phyloP scores from a whole-genome alignment of 208 protist species.

The Trypanosoma vivax region DNA sequence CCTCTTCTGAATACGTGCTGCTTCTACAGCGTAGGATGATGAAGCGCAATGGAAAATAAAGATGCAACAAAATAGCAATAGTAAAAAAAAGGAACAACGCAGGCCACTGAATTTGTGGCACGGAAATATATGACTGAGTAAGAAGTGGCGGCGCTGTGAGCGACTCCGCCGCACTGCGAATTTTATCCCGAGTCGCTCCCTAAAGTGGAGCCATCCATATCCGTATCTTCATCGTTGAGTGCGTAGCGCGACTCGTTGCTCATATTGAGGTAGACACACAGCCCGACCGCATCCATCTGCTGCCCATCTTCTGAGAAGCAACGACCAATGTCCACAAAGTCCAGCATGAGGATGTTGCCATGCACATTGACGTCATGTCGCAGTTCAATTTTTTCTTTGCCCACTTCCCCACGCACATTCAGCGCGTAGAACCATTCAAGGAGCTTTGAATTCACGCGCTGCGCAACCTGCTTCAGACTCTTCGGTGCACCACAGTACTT shows the following conservation, averaged over 20 bases:
- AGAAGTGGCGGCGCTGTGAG: no score
- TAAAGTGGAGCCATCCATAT: no score
- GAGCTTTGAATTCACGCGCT: slow-evolving; percentile 24
- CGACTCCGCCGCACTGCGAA: no score
- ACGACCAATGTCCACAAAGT: slow-evolving; percentile 23
- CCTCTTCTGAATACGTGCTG: neutral
- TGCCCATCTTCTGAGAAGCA: slow-evolving; percentile 4
- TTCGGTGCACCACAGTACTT: neutral
- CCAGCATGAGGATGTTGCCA: slow-evolving; percentile 43
- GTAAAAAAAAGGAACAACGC: no score
- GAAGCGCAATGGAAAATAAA: neutral
- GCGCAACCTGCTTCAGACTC: slow-evolving; percentile 19
- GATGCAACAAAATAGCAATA: neutral
- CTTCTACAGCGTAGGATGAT: neutral
- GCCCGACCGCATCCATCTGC: slow-evolving; percentile 16
- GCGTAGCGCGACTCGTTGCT: slow-evolving; percentile 4
- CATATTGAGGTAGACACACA: slow-evolving; percentile 42
- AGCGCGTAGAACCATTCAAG: slow-evolving; percentile 28
- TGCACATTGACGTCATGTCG: slow-evolving; percentile 13
- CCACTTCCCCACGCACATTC: slow-evolving; percentile 11
- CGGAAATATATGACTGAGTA: no score
- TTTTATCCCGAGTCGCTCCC: no score
- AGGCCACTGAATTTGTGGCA: no score
- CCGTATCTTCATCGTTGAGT: no score
- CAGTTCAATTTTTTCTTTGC: neutral